phyloP scores from a whole-genome alignment of 495 filamentous ascomycete species.

The Glonium stellatum region DNA sequence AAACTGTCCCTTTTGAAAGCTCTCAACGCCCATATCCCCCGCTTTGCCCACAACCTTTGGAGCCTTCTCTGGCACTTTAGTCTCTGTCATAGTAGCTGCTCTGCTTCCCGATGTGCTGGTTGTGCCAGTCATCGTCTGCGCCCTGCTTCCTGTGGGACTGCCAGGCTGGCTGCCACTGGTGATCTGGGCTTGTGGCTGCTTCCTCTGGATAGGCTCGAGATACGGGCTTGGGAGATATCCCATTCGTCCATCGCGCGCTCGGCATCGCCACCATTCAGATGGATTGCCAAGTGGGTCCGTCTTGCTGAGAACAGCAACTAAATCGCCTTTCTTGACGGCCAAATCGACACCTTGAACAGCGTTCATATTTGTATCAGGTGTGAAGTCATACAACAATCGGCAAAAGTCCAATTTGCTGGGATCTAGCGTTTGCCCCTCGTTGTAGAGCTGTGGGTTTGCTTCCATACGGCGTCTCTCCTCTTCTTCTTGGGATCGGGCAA shows the following conservation, averaged over 20 bases:
- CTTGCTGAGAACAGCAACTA: slow-evolving; percentile 91
- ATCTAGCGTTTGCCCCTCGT: slow-evolving; percentile 50
- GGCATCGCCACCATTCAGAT: slow-evolving; percentile 94
- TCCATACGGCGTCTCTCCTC: slow-evolving; percentile 58
- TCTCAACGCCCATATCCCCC: slow-evolving; percentile 65
- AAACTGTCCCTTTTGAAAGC: slow-evolving; percentile 86
- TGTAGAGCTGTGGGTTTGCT: slow-evolving; percentile 40
- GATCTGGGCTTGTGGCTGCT: slow-evolving; percentile 49
- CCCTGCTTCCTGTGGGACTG: slow-evolving; percentile 39
- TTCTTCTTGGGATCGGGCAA: slow-evolving; percentile 77
- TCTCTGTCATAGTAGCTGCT: slow-evolving; percentile 36
- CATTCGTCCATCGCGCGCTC: slow-evolving; percentile 81
- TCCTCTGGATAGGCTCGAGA: slow-evolving; percentile 70
- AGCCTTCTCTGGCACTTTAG: slow-evolving; percentile 52
- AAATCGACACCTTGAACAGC: slow-evolving; percentile 67
- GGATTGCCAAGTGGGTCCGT: slow-evolving; percentile 86
- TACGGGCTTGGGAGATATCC: slow-evolving; percentile 89
- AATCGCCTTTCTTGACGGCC: slow-evolving; percentile 86
- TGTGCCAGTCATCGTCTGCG: slow-evolving; percentile 36
- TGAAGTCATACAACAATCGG: slow-evolving; percentile 88
- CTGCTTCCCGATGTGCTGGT: slow-evolving; percentile 41
- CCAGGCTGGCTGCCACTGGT: slow-evolving; percentile 36
- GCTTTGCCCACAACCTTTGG: slow-evolving; percentile 32
- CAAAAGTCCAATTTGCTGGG: slow-evolving; percentile 91
- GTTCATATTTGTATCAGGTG: slow-evolving; percentile 52